Conservation (phyloP, 805 yeast genomes). For the Teunomyces kruisii region DNA sequence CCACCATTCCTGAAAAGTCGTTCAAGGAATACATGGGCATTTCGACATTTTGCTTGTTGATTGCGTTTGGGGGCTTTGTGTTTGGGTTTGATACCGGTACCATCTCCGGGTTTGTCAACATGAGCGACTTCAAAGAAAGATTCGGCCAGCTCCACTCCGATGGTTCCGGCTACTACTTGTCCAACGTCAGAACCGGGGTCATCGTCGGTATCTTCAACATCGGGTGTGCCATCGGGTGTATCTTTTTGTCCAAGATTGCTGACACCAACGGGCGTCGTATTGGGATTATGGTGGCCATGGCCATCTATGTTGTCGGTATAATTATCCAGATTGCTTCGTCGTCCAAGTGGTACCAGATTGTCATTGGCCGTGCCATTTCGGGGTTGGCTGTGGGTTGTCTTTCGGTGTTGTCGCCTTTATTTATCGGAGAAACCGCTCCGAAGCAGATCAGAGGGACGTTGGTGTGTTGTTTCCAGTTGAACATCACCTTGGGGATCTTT, state of each 20-base stretch:
- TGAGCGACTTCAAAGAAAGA: conserved; percentile 53
- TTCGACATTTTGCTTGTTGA: conserved; percentile 47
- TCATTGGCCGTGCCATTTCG: conserved; percentile 61
- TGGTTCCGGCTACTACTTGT: conserved; percentile 41
- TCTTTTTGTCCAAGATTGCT: conserved; percentile 54
- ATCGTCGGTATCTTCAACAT: conserved; percentile 59
- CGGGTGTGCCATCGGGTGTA: conserved; percentile 75
- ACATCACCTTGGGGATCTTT: conserved; percentile 69
- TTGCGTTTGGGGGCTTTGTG: conserved; percentile 76
- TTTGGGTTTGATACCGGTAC: conserved; percentile 83
- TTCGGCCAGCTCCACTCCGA: conserved; percentile 43
- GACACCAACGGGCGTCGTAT: conserved; percentile 61
- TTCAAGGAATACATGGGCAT: conserved; percentile 33
- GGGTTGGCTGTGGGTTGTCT: conserved; percentile 77
- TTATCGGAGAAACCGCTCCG: conserved; percentile 71
- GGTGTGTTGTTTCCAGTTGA: conserved; percentile 68
- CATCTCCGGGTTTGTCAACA: conserved; percentile 67
- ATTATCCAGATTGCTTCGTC: conserved; percentile 58
- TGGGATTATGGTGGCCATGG: conserved; percentile 54
- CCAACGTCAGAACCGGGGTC: conserved; percentile 51
- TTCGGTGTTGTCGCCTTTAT: conserved; percentile 64
- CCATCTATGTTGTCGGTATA: conserved; percentile 60
- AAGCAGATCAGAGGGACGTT: conserved; percentile 69
- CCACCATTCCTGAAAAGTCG: conserved; percentile 29
- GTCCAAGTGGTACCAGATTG: conserved; percentile 59